Evolutionary conservation across 2,329 filamentous ascomycete species (phyloP).

Genomic region (Salinomyces thailandicus): DNA sequence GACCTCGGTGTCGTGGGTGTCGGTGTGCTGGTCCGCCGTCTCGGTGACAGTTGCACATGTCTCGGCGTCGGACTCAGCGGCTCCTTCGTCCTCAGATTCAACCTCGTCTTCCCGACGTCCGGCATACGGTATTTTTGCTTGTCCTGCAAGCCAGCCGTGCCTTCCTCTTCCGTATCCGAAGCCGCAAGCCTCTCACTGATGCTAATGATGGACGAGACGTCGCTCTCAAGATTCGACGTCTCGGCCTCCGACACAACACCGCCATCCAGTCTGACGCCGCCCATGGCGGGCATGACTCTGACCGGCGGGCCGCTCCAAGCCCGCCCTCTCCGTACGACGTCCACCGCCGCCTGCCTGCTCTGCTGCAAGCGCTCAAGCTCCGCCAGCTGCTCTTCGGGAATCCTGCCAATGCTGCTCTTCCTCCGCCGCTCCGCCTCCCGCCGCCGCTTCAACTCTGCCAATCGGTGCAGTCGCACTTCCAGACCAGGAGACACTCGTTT

Average conservation of each 20-base stretch:
- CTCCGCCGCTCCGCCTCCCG: constrained; percentile 24
- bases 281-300: constrained; percentile 18
- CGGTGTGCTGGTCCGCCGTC: constrained; percentile 8
- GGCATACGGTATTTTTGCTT: constrained; percentile 65
- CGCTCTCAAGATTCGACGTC: constrained; percentile 32
- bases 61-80: constrained; percentile 19
- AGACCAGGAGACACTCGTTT: constrained; percentile 31
- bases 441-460: constrained; percentile 28
- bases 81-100: constrained; percentile 22
- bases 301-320: constrained; percentile 53
- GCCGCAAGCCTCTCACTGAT: constrained; percentile 46
- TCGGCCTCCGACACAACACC: constrained; percentile 29
- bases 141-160: constrained; percentile 47
- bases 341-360: constrained; percentile 35
- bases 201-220: constrained; percentile 38
- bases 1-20: constrained; percentile 29
- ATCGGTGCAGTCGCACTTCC: constrained; percentile 34
- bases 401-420: constrained; percentile 50
- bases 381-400: constrained; percentile 59
- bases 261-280: constrained; percentile 22
- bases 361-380: constrained; percentile 56
- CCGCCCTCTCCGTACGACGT: constrained; percentile 55
- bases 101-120: constrained; percentile 54
- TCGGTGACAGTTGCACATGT: constrained; percentile 7
- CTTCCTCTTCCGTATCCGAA: constrained; percentile 40